phyloP scores from a whole-genome alignment of 345 rosid species.

The Citrus mangshanensis region DNA sequence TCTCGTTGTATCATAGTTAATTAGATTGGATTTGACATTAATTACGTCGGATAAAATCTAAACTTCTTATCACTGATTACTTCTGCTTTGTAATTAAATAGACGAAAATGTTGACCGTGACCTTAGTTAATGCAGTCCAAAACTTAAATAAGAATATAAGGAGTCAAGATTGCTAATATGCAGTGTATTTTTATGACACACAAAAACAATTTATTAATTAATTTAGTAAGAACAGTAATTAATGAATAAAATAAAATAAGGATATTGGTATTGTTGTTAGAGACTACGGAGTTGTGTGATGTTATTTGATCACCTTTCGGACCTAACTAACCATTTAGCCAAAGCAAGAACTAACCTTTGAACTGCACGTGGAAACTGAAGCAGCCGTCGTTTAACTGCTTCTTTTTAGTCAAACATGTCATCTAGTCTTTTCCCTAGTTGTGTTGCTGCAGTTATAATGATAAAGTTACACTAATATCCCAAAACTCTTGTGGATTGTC shows the following conservation, averaged over 20 bases:
- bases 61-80: neutral
- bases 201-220: neutral
- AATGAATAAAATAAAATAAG: neutral
- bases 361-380: slow-evolving; percentile 26
- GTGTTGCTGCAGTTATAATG: neutral
- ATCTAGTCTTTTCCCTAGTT: neutral
- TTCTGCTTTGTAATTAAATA: neutral
- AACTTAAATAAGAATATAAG: slow-evolving; percentile 1
- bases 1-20: too few species aligned
- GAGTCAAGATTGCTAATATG: neutral
- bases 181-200: neutral
- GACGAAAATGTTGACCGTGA: neutral
- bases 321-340: slow-evolving; percentile 32
- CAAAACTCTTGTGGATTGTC: neutral
- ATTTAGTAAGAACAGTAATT: neutral
- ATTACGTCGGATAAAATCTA: too few species aligned
- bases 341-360: neutral
- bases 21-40: neutral
- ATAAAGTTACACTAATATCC: neutral
- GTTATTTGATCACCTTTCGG: slow-evolving; percentile 30
- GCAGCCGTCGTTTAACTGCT: slow-evolving; percentile 12
- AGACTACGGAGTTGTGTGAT: neutral
- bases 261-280: slow-evolving; percentile 22
- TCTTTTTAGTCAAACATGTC: slow-evolving; percentile 1
- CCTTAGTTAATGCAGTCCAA: neutral